Conservation (phyloP, 257 asterid genomes). For the Solanum sitiens region DNA sequence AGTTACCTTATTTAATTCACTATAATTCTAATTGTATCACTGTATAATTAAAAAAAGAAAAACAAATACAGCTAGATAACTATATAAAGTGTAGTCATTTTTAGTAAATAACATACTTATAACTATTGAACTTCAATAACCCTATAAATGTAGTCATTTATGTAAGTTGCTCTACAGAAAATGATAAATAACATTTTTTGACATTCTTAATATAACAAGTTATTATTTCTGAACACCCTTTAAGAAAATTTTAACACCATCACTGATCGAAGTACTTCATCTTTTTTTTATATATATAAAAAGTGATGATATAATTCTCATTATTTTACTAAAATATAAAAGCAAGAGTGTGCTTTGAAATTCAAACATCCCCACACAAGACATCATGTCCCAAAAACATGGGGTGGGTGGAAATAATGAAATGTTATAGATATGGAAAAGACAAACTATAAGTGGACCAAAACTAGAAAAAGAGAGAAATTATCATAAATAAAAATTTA, state of each 20-base stretch:
- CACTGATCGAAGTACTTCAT: neutral
- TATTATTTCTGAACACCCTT: no score
- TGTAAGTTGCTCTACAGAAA: no score
- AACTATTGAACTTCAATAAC: no score
- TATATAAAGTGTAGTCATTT: no score
- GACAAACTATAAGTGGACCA: neutral
- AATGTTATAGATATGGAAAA: neutral
- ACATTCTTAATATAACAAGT: no score
- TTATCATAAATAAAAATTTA: neutral
- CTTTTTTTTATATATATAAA: neutral
- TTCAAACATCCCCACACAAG: neutral
- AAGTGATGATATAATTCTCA: neutral
- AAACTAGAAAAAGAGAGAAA: neutral
- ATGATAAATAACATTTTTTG: no score
- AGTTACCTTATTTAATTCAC: no score
- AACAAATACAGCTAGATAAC: no score
- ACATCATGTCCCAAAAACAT: neutral
- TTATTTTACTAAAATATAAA: neutral
- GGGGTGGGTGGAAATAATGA: neutral
- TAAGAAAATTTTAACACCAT: fast-evolving
- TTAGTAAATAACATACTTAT: no score
- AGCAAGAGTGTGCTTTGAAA: neutral
- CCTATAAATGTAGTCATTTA: no score
- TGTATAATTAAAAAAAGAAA: no score
- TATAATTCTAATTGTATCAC: no score